phyloP scores from a whole-genome alignment of 2,329 filamentous ascomycete genomes.

The Neodidymelliopsis sp. region DNA sequence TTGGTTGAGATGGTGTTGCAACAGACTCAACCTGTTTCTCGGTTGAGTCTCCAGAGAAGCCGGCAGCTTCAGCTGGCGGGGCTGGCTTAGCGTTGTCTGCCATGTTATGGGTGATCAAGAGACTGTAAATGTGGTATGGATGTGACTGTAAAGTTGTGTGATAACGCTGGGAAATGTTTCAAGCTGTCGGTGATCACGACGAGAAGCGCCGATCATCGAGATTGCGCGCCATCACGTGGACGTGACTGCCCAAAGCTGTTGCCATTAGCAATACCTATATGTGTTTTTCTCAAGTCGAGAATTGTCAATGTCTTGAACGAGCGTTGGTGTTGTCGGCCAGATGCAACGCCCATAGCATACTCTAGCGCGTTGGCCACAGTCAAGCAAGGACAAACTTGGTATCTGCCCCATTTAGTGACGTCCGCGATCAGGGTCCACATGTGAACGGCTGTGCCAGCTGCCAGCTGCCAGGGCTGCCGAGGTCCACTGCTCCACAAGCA shows the following conservation, averaged over 20 bases:
- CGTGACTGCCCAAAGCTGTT: neutral
- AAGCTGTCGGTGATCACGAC: slow-evolving; percentile 1
- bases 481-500: slow-evolving; percentile 2
- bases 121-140: neutral
- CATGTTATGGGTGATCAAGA: slow-evolving; percentile 1
- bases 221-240: slow-evolving; percentile 15
- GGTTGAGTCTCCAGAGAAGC: slow-evolving; percentile 10
- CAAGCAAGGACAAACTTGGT: neutral
- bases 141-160: neutral
- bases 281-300: too few species aligned
- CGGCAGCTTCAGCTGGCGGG: slow-evolving; percentile 24
- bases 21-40: slow-evolving; percentile 28
- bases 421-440: slow-evolving; percentile 7
- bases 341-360: neutral
- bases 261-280: too few species aligned
- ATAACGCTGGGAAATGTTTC: slow-evolving; percentile 1
- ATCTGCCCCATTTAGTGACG: slow-evolving; percentile 10
- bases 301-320: neutral
- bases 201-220: slow-evolving; percentile 10
- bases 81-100: slow-evolving; percentile 14
- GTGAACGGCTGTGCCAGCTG: too few species aligned
- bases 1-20: slow-evolving; percentile 9
- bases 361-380: neutral
- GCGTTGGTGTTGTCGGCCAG: neutral
- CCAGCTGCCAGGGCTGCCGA: slow-evolving; percentile 5